A percentile compares a stretch with the other conserved stretches of the same genome.
Evolutionary conservation across 108 stramenopile species (phyloP).

Genomic region (Fragilaria radians): DNA sequence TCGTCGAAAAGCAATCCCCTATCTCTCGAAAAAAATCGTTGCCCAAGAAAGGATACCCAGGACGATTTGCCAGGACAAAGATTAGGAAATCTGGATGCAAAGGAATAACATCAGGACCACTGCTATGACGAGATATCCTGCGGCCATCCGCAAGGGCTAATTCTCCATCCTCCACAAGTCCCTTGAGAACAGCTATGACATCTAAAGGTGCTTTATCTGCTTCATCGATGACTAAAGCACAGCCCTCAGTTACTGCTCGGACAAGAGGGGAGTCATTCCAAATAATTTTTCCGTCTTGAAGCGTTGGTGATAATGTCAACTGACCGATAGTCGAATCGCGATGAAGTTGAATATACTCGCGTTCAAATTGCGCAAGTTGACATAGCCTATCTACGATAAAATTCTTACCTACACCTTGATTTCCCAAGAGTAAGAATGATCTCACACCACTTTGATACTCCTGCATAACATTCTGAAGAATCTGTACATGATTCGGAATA

Average conservation of each 20-base stretch:
- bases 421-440: constrained; percentile 67
- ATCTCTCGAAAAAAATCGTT: constrained; percentile 75
- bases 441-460: constrained; percentile 49
- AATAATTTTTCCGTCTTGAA: constrained; percentile 66
- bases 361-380: constrained; percentile 52
- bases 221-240: constrained; percentile 84
- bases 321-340: constrained; percentile 81
- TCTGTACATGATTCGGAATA: constrained; percentile 31
- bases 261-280: constrained; percentile 81
- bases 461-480: constrained; percentile 27
- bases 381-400: constrained; percentile 66
- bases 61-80: constrained; percentile 80
- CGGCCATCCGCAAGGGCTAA: constrained; percentile 77
- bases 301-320: constrained; percentile 51
- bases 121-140: constrained; percentile 17
- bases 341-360: constrained; percentile 92
- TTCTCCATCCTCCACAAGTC: constrained; percentile 85
- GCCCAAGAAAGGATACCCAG: constrained; percentile 87
- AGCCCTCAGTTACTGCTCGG: constrained; percentile 63
- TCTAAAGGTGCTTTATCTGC: constrained; percentile 91
- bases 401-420: constrained; percentile 94
- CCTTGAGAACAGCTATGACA: constrained; percentile 79
- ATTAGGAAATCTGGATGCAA: constrained; percentile 76
- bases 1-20: constrained; percentile 70
- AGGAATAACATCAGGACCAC: constrained; percentile 27